Evolutionary conservation across 495 filamentous ascomycete species (phyloP), one percentile per base, ranked within the genome.

Genomic region (Neurospora tetrasperma): DNA sequence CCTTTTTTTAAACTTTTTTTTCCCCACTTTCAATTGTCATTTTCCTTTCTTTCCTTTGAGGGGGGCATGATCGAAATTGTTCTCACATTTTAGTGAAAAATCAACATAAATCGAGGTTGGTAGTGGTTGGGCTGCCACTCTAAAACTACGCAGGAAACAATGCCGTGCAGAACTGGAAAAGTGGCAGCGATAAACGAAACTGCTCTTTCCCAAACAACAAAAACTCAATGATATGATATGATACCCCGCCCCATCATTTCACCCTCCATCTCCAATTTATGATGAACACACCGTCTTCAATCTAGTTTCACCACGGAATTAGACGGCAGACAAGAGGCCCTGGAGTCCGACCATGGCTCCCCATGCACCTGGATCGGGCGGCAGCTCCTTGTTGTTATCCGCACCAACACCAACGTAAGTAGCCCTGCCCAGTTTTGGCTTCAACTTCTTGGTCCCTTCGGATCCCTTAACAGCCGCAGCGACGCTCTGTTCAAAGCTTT

Each of bases 321-420:
- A 59, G 42, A 59, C 31, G 42, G 73, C 75, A 18, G 68, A 75
- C 71, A 77, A 76, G 71, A 89, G 74, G 0, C 88, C 88, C 75
- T 80, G 81, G 72, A 90, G 84, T 71, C 83, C 88, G 6, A 89
- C 86, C 82, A 87, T 88, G 35, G 85, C 85, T 1, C 88, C 88
- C 86, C 86, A 89, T 10, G 88, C 88, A 43, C 88, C 88, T 9
- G 88, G 88, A 75, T 90, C 88, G 3, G 88, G 88, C 16, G 84
- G 83, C 66, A 86, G 71, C 40, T 85, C 83, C 72, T 80, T 80
- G 72, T 82, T 81, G 70, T 76, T 81, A 38, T 80, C 83, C 11
- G 78, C 76, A 2, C 80, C 82, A 0, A 81, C 86, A 2, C 86
- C 88, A 16, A 90, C 84, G 78, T 90, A 90, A 3, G 86, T 88